Evolutionary conservation across 176 grass and related monocot species (phyloP).

Genomic region (Rhipidocladum racemiflorum): DNA sequence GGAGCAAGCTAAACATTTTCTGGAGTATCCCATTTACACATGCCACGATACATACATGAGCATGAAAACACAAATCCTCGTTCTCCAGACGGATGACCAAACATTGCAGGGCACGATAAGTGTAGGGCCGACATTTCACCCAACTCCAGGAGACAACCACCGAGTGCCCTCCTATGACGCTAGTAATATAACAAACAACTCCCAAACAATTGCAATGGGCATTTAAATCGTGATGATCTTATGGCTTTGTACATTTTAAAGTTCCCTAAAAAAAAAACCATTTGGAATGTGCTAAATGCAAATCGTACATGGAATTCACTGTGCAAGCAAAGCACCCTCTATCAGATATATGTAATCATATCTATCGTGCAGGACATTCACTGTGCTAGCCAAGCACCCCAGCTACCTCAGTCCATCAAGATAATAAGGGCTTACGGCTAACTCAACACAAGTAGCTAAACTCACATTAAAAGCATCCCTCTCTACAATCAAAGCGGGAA

Average conservation of each 20-base stretch:
- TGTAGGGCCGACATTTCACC: neutral
- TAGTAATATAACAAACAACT: slow-evolving; percentile 2
- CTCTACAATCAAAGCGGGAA: neutral
- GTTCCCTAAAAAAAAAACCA: neutral
- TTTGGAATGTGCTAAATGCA: neutral
- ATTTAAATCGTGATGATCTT: slow-evolving; percentile 12
- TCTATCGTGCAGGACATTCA: neutral
- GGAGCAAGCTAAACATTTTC: slow-evolving; percentile 12
- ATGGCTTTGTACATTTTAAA: neutral
- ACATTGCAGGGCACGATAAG: neutral
- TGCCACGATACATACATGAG: neutral
- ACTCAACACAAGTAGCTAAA: neutral
- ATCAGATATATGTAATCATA: neutral
- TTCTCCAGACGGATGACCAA: neutral
- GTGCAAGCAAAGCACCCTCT: neutral
- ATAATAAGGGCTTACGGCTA: neutral
- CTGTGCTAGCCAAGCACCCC: no score
- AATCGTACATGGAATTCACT: slow-evolving; percentile 2
- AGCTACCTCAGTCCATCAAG: neutral
- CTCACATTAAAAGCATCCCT: neutral
- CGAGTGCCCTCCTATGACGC: neutral
- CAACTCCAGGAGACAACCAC: neutral
- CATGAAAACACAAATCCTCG: neutral
- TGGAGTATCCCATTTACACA: neutral
- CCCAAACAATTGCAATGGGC: neutral